phyloP scores from a whole-genome alignment of 805 yeast genomes.

The Saccharomycopsis sp. region DNA sequence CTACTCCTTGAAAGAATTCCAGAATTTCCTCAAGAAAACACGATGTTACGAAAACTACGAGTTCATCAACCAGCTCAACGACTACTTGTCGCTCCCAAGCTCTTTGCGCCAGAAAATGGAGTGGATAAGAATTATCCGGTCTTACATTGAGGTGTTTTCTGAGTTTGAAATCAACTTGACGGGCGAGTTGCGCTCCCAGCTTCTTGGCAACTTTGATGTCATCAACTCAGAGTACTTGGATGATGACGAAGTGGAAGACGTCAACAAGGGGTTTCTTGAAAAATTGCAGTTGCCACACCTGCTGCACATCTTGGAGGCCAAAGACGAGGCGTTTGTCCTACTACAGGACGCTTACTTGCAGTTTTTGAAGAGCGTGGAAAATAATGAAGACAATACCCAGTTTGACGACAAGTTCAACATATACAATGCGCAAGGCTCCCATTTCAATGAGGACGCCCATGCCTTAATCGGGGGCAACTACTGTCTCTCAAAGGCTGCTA shows the following conservation, averaged over 20 bases:
- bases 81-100: background rate
- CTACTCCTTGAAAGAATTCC: constrained; percentile 15
- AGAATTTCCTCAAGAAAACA: constrained; percentile 12
- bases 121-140: constrained; percentile 10
- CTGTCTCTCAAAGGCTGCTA: constrained; percentile 1
- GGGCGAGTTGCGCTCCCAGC: constrained; percentile 13
- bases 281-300: constrained; percentile 7
- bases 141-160: constrained; percentile 8
- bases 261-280: background rate
- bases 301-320: constrained; percentile 10
- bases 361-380: constrained; percentile 14
- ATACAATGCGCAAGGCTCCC: background rate
- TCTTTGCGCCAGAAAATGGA: background rate
- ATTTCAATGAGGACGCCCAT: background rate
- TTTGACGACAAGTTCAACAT: constrained; percentile 10
- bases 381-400: constrained; percentile 12
- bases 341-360: constrained; percentile 20
- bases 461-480: constrained; percentile 9
- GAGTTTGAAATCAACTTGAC: constrained; percentile 19
- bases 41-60: constrained; percentile 19
- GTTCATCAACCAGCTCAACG: constrained; percentile 8
- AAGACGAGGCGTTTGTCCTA: constrained; percentile 13
- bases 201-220: constrained; percentile 9
- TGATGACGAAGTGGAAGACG: background rate
- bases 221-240: constrained; percentile 3